Evolutionary conservation across 2,329 filamentous ascomycete genomes (phyloP).

Genomic region (Hymenoscyphus albidus): DNA sequence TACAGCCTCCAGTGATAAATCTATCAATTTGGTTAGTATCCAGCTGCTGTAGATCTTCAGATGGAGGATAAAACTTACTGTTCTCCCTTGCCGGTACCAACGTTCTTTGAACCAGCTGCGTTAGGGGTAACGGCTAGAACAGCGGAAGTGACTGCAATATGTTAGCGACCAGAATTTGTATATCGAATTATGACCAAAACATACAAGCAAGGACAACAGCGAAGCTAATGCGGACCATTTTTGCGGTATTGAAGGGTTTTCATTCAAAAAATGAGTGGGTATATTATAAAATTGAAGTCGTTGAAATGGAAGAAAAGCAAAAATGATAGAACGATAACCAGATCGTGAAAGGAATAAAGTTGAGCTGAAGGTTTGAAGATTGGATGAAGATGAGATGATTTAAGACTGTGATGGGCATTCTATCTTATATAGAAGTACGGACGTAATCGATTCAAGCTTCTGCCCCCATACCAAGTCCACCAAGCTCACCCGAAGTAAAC

Average conservation of each 20-base stretch:
- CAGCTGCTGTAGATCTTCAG: neutral
- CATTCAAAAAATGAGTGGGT: neutral
- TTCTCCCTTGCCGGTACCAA: slow-evolving; percentile 34
- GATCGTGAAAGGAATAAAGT: neutral
- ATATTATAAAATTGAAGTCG: neutral
- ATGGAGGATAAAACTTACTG: slow-evolving; percentile 21
- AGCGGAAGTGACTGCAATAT: slow-evolving; percentile 30
- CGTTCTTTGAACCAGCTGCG: slow-evolving; percentile 36
- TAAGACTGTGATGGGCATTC: neutral
- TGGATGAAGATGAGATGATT: neutral
- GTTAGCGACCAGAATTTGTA: neutral
- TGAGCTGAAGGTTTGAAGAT: neutral
- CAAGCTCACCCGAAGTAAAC: neutral
- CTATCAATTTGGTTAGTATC: neutral
- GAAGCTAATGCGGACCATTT: slow-evolving; percentile 8
- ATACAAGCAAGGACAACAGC: slow-evolving; percentile 10
- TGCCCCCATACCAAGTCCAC: neutral
- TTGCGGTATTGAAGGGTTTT: slow-evolving; percentile 3
- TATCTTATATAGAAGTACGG: neutral
- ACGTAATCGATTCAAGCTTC: neutral
- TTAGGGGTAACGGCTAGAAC: slow-evolving; percentile 37
- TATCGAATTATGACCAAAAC: neutral
- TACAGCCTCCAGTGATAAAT: slow-evolving; percentile 40
- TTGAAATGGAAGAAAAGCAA: slow-evolving; percentile 3
- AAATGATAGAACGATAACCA: slow-evolving; percentile 7